Percentiles rank a stretch among this genome's conserved stretches.
phyloP scores from a whole-genome alignment of 1,284 basidiomycete genomes.

The Papiliotrema flavescens region DNA sequence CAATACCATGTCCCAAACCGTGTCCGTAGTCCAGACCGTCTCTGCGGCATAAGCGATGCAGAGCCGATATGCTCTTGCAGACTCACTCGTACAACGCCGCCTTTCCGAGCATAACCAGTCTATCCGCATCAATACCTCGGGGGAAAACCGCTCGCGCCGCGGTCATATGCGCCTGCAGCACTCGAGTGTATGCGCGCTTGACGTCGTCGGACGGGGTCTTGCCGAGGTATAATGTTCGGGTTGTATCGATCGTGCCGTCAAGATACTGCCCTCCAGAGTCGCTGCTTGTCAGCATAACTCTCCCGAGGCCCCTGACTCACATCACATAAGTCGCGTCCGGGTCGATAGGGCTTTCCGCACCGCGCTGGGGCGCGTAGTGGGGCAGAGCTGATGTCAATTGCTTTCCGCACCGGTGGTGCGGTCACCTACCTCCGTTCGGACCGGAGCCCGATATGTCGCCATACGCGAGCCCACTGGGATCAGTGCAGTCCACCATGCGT shows the following conservation, averaged over 20 bases:
- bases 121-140: slow-evolving; percentile 72
- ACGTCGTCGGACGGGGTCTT: slow-evolving; percentile 68
- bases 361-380: slow-evolving; percentile 80
- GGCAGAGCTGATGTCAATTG: slow-evolving; percentile 61
- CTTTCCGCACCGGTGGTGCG: not conserved
- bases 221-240: slow-evolving; percentile 78
- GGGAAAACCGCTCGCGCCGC: slow-evolving; percentile 87
- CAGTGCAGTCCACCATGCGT: slow-evolving; percentile 5
- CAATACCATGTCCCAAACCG: slow-evolving; percentile 46
- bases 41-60: slow-evolving; percentile 16
- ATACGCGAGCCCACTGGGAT: slow-evolving; percentile 70
- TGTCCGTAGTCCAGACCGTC: slow-evolving; percentile 73
- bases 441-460: slow-evolving; percentile 90
- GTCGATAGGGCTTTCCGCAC: slow-evolving; percentile 69
- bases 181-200: slow-evolving; percentile 86
- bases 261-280: slow-evolving; percentile 84
- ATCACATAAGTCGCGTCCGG: slow-evolving; percentile 81
- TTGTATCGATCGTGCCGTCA: slow-evolving; percentile 88
- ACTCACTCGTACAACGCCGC: slow-evolving; percentile 70
- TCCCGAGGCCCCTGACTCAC: slow-evolving; percentile 52
- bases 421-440: slow-evolving; percentile 60
- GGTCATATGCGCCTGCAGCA: slow-evolving; percentile 94
- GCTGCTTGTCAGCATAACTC: slow-evolving; percentile 48
- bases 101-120: slow-evolving; percentile 79
- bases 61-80: not conserved